Percentiles rank a stretch among this genome's conserved stretches.
These are phyloP conservation scores for Spathaspora jeffriesii DNA, from an alignment of 1,139 yeast species.

Conservation along the genomic window DNA sequence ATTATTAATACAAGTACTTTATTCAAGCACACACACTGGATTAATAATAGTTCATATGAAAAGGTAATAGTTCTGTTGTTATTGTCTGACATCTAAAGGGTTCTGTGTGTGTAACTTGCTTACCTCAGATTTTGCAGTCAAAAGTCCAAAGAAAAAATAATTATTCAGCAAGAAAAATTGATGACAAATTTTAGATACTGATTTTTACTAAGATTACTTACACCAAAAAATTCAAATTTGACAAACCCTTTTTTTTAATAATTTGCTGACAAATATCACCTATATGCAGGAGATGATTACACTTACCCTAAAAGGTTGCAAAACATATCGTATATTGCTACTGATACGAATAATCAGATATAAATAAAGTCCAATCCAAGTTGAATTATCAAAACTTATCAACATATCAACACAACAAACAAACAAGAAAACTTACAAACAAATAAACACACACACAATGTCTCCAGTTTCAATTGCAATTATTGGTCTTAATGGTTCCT, in stretches of 20 bases:
- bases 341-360: not conserved
- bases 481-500: conserved; percentile 52
- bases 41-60: no score
- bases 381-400: not conserved
- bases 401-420: not conserved
- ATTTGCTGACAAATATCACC: not conserved
- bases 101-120: no score
- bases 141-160: no score
- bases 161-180: no score
- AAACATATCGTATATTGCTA: not conserved
- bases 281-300: not conserved
- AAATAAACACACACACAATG: not conserved
- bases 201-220: not conserved
- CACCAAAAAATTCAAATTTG: not conserved
- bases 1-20: no score
- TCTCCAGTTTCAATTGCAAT: conserved; percentile 42
- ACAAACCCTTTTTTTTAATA: not conserved
- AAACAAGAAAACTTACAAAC: not conserved
- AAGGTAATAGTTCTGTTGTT: no score
- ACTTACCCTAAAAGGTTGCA: not conserved
- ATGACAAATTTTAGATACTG: not conserved
- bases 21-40: no score
- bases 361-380: not conserved
- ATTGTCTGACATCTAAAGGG: no score
- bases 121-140: no score